phyloP scores from a whole-genome alignment of 2,329 filamentous ascomycete genomes.

The Microcera coccophila region DNA sequence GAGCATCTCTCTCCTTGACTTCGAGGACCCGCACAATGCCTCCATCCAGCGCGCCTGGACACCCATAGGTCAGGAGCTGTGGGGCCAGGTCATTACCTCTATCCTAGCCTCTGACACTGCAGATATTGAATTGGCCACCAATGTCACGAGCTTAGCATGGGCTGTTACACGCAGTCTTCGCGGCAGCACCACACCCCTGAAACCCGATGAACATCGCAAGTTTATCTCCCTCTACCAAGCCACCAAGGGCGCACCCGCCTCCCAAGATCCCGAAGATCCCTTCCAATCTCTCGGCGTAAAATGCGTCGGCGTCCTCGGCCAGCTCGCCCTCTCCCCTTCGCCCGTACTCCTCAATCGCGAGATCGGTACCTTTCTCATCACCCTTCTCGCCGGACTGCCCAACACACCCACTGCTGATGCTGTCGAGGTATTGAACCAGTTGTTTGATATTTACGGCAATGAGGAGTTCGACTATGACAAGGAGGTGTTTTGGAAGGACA shows the following conservation, averaged over 20 bases:
- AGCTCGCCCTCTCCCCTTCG: slow-evolving; percentile 55
- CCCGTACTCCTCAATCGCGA: slow-evolving; percentile 55
- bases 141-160: slow-evolving; percentile 64
- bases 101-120: slow-evolving; percentile 59
- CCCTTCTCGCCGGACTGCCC: slow-evolving; percentile 49
- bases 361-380: slow-evolving; percentile 60
- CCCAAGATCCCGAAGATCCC: slow-evolving; percentile 43
- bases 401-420: slow-evolving; percentile 53
- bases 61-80: slow-evolving; percentile 52
- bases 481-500: slow-evolving; percentile 61
- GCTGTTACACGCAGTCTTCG: slow-evolving; percentile 55
- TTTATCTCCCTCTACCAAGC: slow-evolving; percentile 65
- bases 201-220: slow-evolving; percentile 53
- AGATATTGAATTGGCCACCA: slow-evolving; percentile 58
- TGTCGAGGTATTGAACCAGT: slow-evolving; percentile 61
- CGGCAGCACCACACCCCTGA: slow-evolving; percentile 45
- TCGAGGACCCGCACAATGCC: slow-evolving; percentile 50
- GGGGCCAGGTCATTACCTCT: slow-evolving; percentile 53
- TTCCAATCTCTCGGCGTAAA: slow-evolving; percentile 63
- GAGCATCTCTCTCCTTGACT: slow-evolving; percentile 61
- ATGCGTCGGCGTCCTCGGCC: slow-evolving; percentile 63
- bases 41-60: slow-evolving; percentile 53
- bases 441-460: slow-evolving; percentile 66
- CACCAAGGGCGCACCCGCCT: slow-evolving; percentile 38
- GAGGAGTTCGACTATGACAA: slow-evolving; percentile 55